Evolutionary conservation across 2,329 filamentous ascomycete genomes (phyloP), one percentile per base, ranked within the genome.

Genomic region (Trichoderma gracile): DNA sequence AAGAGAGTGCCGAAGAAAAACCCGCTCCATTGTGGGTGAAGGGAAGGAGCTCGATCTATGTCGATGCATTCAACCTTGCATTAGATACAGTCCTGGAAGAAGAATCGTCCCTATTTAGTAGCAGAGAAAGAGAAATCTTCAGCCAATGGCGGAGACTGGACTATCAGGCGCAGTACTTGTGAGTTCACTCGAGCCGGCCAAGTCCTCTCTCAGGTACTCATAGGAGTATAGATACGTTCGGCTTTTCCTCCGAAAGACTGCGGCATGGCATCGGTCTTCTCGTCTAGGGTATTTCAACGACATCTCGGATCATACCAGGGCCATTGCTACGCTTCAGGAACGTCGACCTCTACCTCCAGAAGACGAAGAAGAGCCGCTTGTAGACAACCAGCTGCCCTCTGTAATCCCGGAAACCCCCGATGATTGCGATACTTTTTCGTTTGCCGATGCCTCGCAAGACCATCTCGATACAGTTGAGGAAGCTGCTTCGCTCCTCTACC

Each of bases 41-140:
- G 71, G 92, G 92, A 0, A 88, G 87, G 74, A 96, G 89, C 72
- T 98, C 93, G 1, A 92, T 99, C 63, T 99, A 99, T 71, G 92
- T 97, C 19, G 95, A 99, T 78, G 95, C 95, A 0, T 99, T 99
- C 81, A 97, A 97, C 72, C 81, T 98, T 15, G 92, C 94, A 2
- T 79, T 99, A 55, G 89, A 94, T 65, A 97, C 92, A 0, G 95
- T 99, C 3, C 78, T 98, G 14, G 88, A 92, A 55, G 92, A 98
- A 64, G 95, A 99, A 76, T 84, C 86, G 0, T 92, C 97, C 76
- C 79, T 99, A 0, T 99, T 98, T 73, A 85, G 95, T 71, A 85
- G 87, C 65, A 88, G 86, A 19, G 95, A 99, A 76, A 85, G 83
- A 71, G 80, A 84, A 15, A 83, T 98, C 0, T 98, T 99, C 73